Percentiles rank a stretch among this genome's conserved stretches.
Evolutionary conservation across 2,329 filamentous ascomycete genomes (phyloP).

Genomic region (Hawksworthiomyces lignivorus): DNA sequence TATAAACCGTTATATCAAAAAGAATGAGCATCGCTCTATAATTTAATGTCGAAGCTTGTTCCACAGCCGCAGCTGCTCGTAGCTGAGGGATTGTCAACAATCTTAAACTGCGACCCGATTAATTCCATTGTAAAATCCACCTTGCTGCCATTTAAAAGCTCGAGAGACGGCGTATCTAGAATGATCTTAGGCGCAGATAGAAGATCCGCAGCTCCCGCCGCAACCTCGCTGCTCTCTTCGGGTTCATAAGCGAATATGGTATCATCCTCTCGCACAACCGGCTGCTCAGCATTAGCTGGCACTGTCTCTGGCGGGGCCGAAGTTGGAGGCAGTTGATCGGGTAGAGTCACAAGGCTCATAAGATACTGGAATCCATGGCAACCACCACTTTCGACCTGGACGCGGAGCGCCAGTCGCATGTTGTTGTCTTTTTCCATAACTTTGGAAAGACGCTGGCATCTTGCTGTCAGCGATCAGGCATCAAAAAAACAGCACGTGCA

Average conservation of each 20-base stretch:
- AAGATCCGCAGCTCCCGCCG: constrained; percentile 16
- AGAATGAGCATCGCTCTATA: too few species aligned
- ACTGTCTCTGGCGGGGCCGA: constrained; percentile 14
- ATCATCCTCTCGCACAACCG: constrained; percentile 62
- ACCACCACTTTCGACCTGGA: constrained; percentile 86
- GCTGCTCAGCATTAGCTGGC: constrained; percentile 18
- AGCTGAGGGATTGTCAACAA: constrained; percentile 84
- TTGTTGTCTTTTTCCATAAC: constrained; percentile 69
- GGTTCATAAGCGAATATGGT: constrained; percentile 70
- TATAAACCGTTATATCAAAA: too few species aligned
- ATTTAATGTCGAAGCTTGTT: constrained; percentile 91
- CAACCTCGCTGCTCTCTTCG: constrained; percentile 35
- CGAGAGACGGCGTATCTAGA: constrained; percentile 78
- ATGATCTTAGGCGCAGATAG: constrained; percentile 63
- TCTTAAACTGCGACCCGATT: constrained; percentile 85
- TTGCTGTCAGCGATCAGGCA: constrained; percentile 1
- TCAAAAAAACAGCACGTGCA: not conserved
- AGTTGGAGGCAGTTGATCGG: constrained; percentile 23
- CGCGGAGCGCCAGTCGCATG: constrained; percentile 76
- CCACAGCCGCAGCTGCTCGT: constrained; percentile 95
- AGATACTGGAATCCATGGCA: constrained; percentile 98
- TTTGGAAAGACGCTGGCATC: constrained; percentile 58
- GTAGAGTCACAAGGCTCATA: constrained; percentile 71
- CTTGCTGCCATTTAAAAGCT: constrained; percentile 85
- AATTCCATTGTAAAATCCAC: constrained; percentile 95